Conservation (phyloP, 2,329 filamentous ascomycete genomes). For the Cercospora berteroae region DNA sequence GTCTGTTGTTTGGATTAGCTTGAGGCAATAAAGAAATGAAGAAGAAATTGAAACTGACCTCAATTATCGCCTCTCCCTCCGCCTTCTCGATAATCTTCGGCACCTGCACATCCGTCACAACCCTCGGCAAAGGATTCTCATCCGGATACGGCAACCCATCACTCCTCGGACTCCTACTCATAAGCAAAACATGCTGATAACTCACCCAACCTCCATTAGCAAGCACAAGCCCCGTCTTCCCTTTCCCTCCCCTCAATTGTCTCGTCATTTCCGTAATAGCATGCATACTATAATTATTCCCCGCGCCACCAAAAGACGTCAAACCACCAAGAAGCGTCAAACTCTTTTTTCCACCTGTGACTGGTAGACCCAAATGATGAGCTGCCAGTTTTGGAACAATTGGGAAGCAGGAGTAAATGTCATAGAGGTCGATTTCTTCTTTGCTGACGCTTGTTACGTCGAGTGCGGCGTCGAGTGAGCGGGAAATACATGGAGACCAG, state of each 20-base stretch:
- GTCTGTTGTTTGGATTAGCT: slow-evolving; percentile 44
- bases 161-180: slow-evolving; percentile 50
- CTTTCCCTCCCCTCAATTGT: slow-evolving; percentile 48
- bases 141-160: slow-evolving; percentile 48
- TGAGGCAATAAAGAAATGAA: not conserved
- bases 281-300: slow-evolving; percentile 71
- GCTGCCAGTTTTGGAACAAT: slow-evolving; percentile 67
- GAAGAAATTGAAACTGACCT: slow-evolving; percentile 44
- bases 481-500: slow-evolving; percentile 58
- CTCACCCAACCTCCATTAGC: slow-evolving; percentile 66
- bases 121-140: slow-evolving; percentile 47
- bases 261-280: slow-evolving; percentile 58
- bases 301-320: slow-evolving; percentile 67
- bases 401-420: slow-evolving; percentile 69
- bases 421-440: slow-evolving; percentile 58
- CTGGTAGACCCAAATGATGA: slow-evolving; percentile 56
- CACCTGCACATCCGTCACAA: slow-evolving; percentile 41
- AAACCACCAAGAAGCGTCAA: slow-evolving; percentile 64
- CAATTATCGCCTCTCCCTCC: slow-evolving; percentile 53
- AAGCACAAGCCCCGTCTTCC: slow-evolving; percentile 56
- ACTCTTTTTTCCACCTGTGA: slow-evolving; percentile 37
- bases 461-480: slow-evolving; percentile 57
- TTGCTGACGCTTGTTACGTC: slow-evolving; percentile 47
- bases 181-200: slow-evolving; percentile 61
- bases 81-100: slow-evolving; percentile 46